A percentile compares a stretch with the other conserved stretches of the same genome.
Evolutionary conservation across 2,329 filamentous ascomycete species (phyloP).

Genomic region (Botryotinia globosa): DNA sequence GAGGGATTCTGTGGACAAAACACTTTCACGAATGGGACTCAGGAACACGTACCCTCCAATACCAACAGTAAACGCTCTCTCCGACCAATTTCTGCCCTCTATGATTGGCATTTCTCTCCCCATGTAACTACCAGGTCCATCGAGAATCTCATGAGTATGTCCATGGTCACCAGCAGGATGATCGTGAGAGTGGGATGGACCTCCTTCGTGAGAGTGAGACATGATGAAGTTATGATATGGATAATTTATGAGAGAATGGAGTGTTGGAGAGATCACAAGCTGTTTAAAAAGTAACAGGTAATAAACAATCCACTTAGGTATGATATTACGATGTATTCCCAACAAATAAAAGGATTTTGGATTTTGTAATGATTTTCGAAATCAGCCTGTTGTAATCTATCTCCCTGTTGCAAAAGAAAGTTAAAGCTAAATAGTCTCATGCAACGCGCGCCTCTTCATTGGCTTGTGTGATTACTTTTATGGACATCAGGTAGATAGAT

Average conservation of each 20-base stretch:
- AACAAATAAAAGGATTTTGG: not conserved
- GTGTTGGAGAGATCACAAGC: not conserved
- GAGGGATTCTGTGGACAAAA: slow-evolving; percentile 5
- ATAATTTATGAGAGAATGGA: not conserved
- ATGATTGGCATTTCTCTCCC: slow-evolving; percentile 91
- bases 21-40: slow-evolving; percentile 3
- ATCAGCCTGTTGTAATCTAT: not conserved
- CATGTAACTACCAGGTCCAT: slow-evolving; percentile 86
- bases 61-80: slow-evolving; percentile 92
- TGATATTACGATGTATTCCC: not conserved
- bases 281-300: not conserved
- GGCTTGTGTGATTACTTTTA: slow-evolving; percentile 4
- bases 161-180: slow-evolving; percentile 71
- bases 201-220: slow-evolving; percentile 34
- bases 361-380: not conserved
- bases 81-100: slow-evolving; percentile 81
- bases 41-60: slow-evolving; percentile 74
- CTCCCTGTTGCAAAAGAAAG: not conserved
- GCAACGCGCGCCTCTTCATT: not conserved
- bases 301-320: not conserved
- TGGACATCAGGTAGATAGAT: not conserved
- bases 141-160: slow-evolving; percentile 92
- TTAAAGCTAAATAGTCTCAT: not conserved
- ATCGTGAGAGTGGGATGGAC: slow-evolving; percentile 53
- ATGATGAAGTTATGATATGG: not conserved